Conservation (phyloP, 2,329 filamentous ascomycete genomes). For the Diaporthe australafricana region DNA sequence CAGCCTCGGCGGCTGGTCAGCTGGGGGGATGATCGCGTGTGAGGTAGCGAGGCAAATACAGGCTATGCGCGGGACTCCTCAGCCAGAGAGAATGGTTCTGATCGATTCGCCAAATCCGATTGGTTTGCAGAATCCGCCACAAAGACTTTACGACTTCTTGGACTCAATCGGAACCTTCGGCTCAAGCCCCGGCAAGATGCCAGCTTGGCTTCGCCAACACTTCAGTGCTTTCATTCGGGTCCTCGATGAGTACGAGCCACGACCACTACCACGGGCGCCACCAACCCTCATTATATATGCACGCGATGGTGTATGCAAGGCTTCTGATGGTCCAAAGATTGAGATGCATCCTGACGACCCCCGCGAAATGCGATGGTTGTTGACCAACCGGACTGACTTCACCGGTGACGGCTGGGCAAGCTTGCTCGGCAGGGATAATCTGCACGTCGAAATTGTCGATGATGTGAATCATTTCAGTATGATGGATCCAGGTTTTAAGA, state of each 20-base stretch:
- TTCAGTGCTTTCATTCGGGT: slow-evolving; percentile 9
- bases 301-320: not conserved
- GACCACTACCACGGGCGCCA: not conserved
- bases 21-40: slow-evolving; percentile 20
- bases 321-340: not conserved
- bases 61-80: not conserved
- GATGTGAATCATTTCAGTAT: slow-evolving; percentile 17
- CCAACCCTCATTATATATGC: slow-evolving; percentile 9
- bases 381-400: slow-evolving; percentile 3
- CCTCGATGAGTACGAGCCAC: slow-evolving; percentile 1
- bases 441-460: not conserved
- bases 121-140: not conserved
- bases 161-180: slow-evolving; percentile 13
- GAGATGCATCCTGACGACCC: not conserved
- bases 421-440: not conserved
- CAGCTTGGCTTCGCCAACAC: slow-evolving; percentile 10
- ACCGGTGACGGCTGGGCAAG: slow-evolving; percentile 10
- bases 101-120: slow-evolving; percentile 1
- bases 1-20: slow-evolving; percentile 17
- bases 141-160: slow-evolving; percentile 15
- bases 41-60: not conserved
- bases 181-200: not conserved
- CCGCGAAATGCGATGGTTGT: slow-evolving; percentile 4
- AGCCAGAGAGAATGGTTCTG: not conserved
- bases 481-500: not conserved